A percentile compares a stretch with the other conserved stretches of the same genome.
Conservation (phyloP, 768 basidiomycete genomes). For the Boletus reticuloceps region DNA sequence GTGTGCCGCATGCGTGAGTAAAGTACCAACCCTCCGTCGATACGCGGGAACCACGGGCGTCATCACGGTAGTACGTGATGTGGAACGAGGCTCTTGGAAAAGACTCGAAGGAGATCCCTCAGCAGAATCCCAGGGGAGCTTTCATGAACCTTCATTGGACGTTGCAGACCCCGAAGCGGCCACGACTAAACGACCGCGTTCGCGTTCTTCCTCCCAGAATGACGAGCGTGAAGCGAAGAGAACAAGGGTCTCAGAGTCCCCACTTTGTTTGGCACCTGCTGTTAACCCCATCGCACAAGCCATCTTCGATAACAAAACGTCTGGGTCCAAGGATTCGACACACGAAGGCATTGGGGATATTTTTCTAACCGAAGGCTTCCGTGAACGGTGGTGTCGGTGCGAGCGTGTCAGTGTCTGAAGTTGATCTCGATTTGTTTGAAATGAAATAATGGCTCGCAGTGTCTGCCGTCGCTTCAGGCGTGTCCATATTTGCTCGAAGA, state of each 20-base stretch:
- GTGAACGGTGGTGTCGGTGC: slow-evolving; percentile 80
- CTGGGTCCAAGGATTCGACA: slow-evolving; percentile 13
- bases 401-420: slow-evolving; percentile 40
- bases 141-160: slow-evolving; percentile 18
- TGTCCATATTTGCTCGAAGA: slow-evolving; percentile 66
- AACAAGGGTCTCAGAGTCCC: slow-evolving; percentile 36
- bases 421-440: background rate
- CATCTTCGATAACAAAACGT: slow-evolving; percentile 33
- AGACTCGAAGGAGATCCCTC: slow-evolving; percentile 37
- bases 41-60: slow-evolving; percentile 68
- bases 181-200: slow-evolving; percentile 46
- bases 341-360: slow-evolving; percentile 64
- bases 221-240: slow-evolving; percentile 44
- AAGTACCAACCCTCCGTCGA: slow-evolving; percentile 49
- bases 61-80: slow-evolving; percentile 64
- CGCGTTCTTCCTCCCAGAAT: slow-evolving; percentile 19
- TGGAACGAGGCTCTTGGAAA: slow-evolving; percentile 48
- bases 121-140: background rate
- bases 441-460: slow-evolving; percentile 41
- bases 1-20: slow-evolving; percentile 65
- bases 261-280: slow-evolving; percentile 56
- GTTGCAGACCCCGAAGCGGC: slow-evolving; percentile 24
- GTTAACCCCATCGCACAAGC: slow-evolving; percentile 43
- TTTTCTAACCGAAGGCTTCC: slow-evolving; percentile 72
- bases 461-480: slow-evolving; percentile 50